phyloP scores from a whole-genome alignment of 2,329 filamentous ascomycete genomes.

The Aspergillus persii region DNA sequence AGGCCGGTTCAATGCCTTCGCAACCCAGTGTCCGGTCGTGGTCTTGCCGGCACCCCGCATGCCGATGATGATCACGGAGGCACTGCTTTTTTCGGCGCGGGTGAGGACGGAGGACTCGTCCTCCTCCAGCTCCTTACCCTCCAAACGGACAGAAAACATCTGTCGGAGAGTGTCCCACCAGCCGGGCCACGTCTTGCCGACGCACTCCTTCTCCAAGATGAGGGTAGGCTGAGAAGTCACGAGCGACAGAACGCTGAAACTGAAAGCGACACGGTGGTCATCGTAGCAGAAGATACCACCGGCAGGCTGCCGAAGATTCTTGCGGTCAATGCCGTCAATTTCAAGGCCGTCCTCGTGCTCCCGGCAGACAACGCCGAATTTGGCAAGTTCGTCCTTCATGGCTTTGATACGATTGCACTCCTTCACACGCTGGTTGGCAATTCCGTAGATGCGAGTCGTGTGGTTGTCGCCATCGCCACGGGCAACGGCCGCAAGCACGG shows the following conservation, averaged over 20 bases:
- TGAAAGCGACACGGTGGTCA: conserved; percentile 97
- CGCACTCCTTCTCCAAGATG: conserved; percentile 86
- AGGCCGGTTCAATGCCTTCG: conserved; percentile 69
- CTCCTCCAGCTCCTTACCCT: conserved; percentile 64
- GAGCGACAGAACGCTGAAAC: conserved; percentile 84
- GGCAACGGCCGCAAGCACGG: conserved; percentile 86
- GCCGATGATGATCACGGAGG: conserved; percentile 88
- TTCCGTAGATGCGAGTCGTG: conserved; percentile 83
- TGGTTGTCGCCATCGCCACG: conserved; percentile 60
- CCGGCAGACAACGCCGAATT: conserved; percentile 82
- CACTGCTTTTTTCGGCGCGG: conserved; percentile 41
- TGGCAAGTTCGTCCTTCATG: conserved; percentile 91
- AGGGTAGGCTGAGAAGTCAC: conserved; percentile 69
- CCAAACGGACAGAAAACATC: conserved; percentile 72
- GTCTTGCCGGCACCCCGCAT: conserved; percentile 98
- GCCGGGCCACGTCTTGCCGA: conserved; percentile 96
- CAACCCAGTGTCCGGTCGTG: conserved; percentile 84
- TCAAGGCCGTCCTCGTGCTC: conserved; percentile 92
- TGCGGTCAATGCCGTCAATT: conserved; percentile 57
- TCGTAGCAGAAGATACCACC: conserved; percentile 87
- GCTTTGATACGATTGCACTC: conserved; percentile 95
- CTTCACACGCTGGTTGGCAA: conserved; percentile 96
- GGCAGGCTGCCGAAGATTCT: conserved; percentile 55
- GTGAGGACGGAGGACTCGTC: conserved; percentile 38
- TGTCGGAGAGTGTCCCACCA: conserved; percentile 92